Percentiles rank a stretch among this genome's conserved stretches.
These are phyloP conservation scores for Platanus orientalis DNA, from an alignment of 164 flowering plant species.

Conservation along the genomic window DNA sequence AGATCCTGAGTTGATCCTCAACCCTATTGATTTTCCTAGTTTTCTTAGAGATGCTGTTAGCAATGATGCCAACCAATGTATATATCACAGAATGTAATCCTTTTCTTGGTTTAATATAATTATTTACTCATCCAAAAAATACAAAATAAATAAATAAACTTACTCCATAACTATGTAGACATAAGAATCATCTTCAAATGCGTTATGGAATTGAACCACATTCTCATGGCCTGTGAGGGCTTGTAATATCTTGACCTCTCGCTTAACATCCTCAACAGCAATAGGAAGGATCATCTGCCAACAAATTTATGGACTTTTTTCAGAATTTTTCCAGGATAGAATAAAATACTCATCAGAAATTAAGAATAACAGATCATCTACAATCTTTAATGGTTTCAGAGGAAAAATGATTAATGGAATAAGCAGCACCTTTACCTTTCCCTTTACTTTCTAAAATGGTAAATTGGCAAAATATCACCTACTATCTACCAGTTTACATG, in stretches of 20 bases:
- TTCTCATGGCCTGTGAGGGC: conserved; percentile 92
- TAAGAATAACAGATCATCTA: not conserved
- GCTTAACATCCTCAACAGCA: conserved; percentile 97
- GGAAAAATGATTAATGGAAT: not conserved
- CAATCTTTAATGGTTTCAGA: not conserved
- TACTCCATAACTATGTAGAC: conserved; percentile 98
- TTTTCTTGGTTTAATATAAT: no score
- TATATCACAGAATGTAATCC: no score
- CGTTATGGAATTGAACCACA: conserved; percentile 88
- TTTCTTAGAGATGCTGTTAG: no score
- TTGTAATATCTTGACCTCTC: conserved; percentile 90
- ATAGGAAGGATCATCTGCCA: conserved; percentile 95
- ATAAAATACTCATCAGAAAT: not conserved
- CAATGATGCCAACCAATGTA: no score
- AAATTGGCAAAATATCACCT: not conserved
- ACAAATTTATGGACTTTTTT: conserved; percentile 9
- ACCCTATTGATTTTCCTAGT: no score
- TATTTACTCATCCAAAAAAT: no score
- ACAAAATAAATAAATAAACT: no score
- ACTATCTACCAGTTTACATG: not conserved
- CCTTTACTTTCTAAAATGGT: not conserved
- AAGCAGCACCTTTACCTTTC: not conserved
- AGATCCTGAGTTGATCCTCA: no score
- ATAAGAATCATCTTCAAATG: conserved; percentile 85
- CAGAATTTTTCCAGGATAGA: not conserved